Base-by-base conservation (phyloP, 345 rosid genomes). In the Mallotus nudiflorus region DNA sequence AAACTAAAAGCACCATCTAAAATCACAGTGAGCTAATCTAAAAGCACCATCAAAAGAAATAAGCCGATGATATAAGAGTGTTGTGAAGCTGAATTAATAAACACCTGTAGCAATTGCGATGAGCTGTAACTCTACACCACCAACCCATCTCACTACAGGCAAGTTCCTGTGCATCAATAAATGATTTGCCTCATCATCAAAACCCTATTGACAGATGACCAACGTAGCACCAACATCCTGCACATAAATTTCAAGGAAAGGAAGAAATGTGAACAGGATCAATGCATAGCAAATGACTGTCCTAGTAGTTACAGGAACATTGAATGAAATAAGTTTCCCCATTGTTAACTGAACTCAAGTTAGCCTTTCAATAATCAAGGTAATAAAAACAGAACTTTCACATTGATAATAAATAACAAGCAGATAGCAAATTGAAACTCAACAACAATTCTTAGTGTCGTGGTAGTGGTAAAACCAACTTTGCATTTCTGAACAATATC, bases 121-220 rank as follows among this genome's bases (percentile, higher is more conserved):
- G 56, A 92, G 94, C 81, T 95, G 98, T 77, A 95, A 77, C 79
- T 95, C 99, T 59, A 95, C 99, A 73, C 99, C 98, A 69, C 99
- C 99, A 37, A 95, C 99, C 99, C 99, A 95, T 72, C 99, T 88
- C 35, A 95, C 98, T 49, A 98, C 99, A 73, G 99, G 99, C 76
- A 95, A 81, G 75, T 92, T 84, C 82, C 99, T 80, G 82, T 95
- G 91, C 98, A 92, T 88, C 73, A 95, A 74, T 42, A 95, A 77
- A 86, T 95, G 99, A 75, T 95, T 95, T 71, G 99, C 99, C 77
- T 95, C 99, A 72, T 95, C 99, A 75, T 95, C 99, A 27, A 95
- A 95, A 35, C 98, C 99, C 99, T 98, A 95, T 52, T 95, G 99
- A 76, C 99, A 95, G 81, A 95, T 95, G 59, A 95, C 99, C 79